Base-by-base conservation (phyloP, 768 basidiomycete species). In the Pleurotus tuber-regium region DNA sequence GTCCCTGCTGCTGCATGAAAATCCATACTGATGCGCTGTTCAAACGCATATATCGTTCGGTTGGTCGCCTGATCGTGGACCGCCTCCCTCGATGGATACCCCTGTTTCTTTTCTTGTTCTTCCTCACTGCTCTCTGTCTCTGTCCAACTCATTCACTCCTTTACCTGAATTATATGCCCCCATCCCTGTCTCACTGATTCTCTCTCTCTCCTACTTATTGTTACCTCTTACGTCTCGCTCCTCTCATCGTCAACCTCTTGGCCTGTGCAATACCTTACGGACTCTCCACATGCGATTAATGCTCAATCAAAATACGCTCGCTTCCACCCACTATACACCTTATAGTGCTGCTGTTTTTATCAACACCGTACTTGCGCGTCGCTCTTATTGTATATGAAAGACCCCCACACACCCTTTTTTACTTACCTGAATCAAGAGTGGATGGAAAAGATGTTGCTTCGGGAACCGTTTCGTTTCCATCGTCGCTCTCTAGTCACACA, bases 1-100 rank as follows among this genome's bases (percentile, higher is more conserved):
- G 63, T 66, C 55, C 69, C 64, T 54, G 63, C 62, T 50, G 56
- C 59, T 51, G 58, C 59, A 26, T 59, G 57, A 52, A 53, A 50
- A 46, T 51, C 55, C 29, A 56, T 46, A 51, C 33, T 33, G 54
- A 59, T 48, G 51, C 42, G 43, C 56, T n/a, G n/a, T n/a, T n/a
- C n/a, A n/a, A n/a, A n/a, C 44, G 51, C 50, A 40, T 46, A 16
- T 38, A 43, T 52, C n/a, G n/a, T n/a, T n/a, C n/a, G n/a, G 29
- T 16, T 54, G 42, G 35, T 49, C 38, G 30, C 39, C 40, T 12
- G 30, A 41, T 51, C 47, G 30, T 44, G 54, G 38, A 38, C 52
- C 42, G 30, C 31, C 53, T 19, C 40, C 39, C 48, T 39, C 24
- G 16, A 38, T 55, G 41, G 51, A 55, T 58, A 55, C 57, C 57